phyloP scores from a whole-genome alignment of 768 basidiomycete genomes.

The Psilocybe sp. region DNA sequence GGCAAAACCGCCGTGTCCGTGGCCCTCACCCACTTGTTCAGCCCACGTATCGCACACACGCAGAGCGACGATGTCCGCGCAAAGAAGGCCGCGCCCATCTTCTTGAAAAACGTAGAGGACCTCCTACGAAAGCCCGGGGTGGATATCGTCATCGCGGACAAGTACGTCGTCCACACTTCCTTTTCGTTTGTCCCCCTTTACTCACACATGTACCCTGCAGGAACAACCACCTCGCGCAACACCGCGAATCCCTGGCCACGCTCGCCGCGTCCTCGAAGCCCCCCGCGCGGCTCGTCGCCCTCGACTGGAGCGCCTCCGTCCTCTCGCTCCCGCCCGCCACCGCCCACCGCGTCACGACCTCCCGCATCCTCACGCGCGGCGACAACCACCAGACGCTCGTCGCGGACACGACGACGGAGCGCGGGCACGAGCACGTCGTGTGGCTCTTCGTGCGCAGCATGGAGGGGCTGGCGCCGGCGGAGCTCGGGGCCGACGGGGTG shows the following conservation, averaged over 20 bases:
- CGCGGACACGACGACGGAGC: slow-evolving; percentile 50
- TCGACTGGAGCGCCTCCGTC: slow-evolving; percentile 58
- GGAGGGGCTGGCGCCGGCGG: slow-evolving; percentile 53
- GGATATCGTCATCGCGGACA: slow-evolving; percentile 78
- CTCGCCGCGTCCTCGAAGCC: slow-evolving; percentile 40
- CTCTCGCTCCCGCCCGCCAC: slow-evolving; percentile 51
- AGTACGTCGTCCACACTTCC: slow-evolving; percentile 45
- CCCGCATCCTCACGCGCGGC: slow-evolving; percentile 74
- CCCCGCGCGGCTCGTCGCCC: slow-evolving; percentile 73
- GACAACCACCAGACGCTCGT: slow-evolving; percentile 83
- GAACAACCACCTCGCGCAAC: slow-evolving; percentile 86
- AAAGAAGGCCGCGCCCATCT: slow-evolving; percentile 70
- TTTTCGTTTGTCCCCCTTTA: neutral
- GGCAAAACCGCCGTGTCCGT: slow-evolving; percentile 88
- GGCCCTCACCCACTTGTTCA: slow-evolving; percentile 76
- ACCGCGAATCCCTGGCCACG: slow-evolving; percentile 69
- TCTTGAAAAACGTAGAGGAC: slow-evolving; percentile 67
- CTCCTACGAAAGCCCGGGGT: slow-evolving; percentile 65
- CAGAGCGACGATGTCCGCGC: slow-evolving; percentile 87
- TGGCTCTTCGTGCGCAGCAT: slow-evolving; percentile 70
- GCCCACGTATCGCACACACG: slow-evolving; percentile 70
- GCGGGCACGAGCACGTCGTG: slow-evolving; percentile 76
- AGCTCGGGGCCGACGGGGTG: slow-evolving; percentile 51
- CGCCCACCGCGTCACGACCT: slow-evolving; percentile 72
- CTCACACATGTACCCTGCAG: slow-evolving; percentile 26